phyloP scores from a whole-genome alignment of 129 eudicot species.

The Scalesia atractyloides region DNA sequence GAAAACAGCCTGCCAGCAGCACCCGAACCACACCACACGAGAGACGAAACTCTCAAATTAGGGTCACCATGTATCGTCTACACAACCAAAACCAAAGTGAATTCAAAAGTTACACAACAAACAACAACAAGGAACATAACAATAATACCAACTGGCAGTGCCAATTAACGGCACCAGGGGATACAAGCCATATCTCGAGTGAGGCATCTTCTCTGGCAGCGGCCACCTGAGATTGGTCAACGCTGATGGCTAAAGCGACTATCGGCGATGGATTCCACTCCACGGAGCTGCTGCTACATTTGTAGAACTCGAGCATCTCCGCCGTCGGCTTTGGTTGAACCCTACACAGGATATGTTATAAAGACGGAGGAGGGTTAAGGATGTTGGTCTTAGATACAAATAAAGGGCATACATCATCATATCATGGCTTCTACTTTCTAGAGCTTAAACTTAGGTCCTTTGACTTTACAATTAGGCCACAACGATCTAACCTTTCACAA shows the following conservation, averaged over 20 bases:
- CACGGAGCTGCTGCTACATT: slow-evolving; percentile 50
- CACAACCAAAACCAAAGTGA: slow-evolving; percentile 19
- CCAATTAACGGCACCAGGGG: slow-evolving; percentile 98
- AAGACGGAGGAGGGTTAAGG: background rate
- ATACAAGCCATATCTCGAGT: slow-evolving; percentile 94
- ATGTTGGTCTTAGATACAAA: background rate
- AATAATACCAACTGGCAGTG: slow-evolving; percentile 75
- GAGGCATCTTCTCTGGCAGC: slow-evolving; percentile 91
- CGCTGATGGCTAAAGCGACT: slow-evolving; percentile 83
- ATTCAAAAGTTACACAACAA: background rate
- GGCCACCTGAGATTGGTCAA: slow-evolving; percentile 82
- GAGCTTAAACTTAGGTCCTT: background rate
- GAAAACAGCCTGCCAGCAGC: slow-evolving; percentile 69
- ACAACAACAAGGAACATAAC: background rate
- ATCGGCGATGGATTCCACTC: slow-evolving; percentile 86
- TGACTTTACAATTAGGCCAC: background rate
- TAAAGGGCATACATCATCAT: slow-evolving; percentile 17
- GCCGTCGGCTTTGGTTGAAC: slow-evolving; percentile 28
- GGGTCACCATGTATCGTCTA: slow-evolving; percentile 83
- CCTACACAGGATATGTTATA: slow-evolving; percentile 20
- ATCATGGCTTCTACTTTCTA: background rate
- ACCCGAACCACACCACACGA: slow-evolving; percentile 78
- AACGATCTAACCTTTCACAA: too few relatives aligned
- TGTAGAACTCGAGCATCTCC: slow-evolving; percentile 54
- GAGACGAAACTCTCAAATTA: slow-evolving; percentile 63